Conservation (phyloP, 225 moss, liverwort and hornwort genomes). For the Marchantia polymorpha region DNA sequence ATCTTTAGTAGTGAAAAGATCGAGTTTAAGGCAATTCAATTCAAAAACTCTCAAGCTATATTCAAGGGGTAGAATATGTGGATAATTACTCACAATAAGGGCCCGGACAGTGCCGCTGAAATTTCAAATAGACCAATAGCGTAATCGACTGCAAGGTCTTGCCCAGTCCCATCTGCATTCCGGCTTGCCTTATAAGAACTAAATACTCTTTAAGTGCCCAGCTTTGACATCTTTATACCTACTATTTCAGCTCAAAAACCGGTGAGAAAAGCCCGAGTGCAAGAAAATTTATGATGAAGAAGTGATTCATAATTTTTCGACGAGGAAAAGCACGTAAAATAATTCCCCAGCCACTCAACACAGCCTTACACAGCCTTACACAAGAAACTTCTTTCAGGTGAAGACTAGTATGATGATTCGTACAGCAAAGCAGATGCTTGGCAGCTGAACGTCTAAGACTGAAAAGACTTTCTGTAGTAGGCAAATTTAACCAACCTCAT, state of each 20-base stretch:
- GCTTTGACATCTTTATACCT: too few relatives aligned
- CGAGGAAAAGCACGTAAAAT: background rate
- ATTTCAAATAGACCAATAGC: conserved; percentile 66
- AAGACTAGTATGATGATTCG: background rate
- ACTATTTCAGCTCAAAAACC: too few relatives aligned
- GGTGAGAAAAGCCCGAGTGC: too few relatives aligned
- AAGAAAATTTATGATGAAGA: background rate
- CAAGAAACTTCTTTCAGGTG: background rate
- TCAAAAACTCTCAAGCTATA: too few relatives aligned
- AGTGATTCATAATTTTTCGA: background rate
- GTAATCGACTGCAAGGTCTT: conserved; percentile 82
- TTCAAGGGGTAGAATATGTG: background rate
- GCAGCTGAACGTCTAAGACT: background rate
- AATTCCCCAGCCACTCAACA: background rate
- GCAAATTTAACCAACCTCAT: conserved; percentile 59
- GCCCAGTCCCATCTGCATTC: conserved; percentile 85
- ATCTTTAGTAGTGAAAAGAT: too few relatives aligned
- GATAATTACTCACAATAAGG: conserved; percentile 71
- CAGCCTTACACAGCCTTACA: too few relatives aligned
- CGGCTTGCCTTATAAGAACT: conserved; percentile 14
- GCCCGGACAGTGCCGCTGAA: conserved; percentile 50
- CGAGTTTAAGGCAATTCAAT: too few relatives aligned
- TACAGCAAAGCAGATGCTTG: background rate
- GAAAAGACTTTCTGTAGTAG: conserved; percentile 21
- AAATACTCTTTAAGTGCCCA: background rate